These are phyloP conservation scores for Skeletonema grethae DNA, from an alignment of 108 stramenopile genomes.

Conservation along the genomic window DNA sequence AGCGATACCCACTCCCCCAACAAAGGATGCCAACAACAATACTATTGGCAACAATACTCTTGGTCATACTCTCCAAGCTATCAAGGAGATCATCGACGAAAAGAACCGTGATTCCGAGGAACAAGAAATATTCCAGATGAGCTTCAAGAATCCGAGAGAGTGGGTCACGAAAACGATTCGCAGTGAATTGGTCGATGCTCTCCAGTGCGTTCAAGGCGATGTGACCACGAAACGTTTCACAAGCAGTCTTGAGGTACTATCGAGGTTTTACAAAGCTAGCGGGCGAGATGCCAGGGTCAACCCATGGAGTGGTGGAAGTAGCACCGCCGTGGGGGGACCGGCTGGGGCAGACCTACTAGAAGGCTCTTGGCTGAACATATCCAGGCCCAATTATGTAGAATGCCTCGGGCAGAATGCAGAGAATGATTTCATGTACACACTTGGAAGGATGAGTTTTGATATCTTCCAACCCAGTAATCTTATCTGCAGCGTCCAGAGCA, in stretches of 20 bases:
- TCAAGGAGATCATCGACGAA: slow-evolving; percentile 40
- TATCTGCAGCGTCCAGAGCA: slow-evolving; percentile 64
- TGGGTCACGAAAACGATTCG: slow-evolving; percentile 45
- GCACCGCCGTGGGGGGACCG: slow-evolving; percentile 37
- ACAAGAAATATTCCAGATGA: slow-evolving; percentile 48
- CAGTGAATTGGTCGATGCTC: slow-evolving; percentile 49
- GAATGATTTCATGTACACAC: slow-evolving; percentile 61
- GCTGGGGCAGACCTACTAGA: slow-evolving; percentile 43
- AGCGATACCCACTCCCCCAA: background rate
- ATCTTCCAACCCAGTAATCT: slow-evolving; percentile 69
- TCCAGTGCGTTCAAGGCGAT: slow-evolving; percentile 39
- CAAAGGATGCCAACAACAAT: slow-evolving; percentile 4
- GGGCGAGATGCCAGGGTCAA: slow-evolving; percentile 50
- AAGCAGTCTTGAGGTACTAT: slow-evolving; percentile 37
- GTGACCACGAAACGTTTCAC: slow-evolving; percentile 43
- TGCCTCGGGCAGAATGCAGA: slow-evolving; percentile 72
- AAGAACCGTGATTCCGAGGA: slow-evolving; percentile 46
- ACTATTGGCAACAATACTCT: slow-evolving; percentile 29
- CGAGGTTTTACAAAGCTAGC: slow-evolving; percentile 40
- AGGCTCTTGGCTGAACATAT: slow-evolving; percentile 82
- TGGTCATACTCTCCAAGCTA: slow-evolving; percentile 38
- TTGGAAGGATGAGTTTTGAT: slow-evolving; percentile 74
- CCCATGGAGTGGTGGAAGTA: slow-evolving; percentile 35
- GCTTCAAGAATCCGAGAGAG: slow-evolving; percentile 29
- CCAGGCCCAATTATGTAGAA: slow-evolving; percentile 76